Conservation (phyloP, 495 filamentous ascomycete genomes). For the Bacidia rubella region DNA sequence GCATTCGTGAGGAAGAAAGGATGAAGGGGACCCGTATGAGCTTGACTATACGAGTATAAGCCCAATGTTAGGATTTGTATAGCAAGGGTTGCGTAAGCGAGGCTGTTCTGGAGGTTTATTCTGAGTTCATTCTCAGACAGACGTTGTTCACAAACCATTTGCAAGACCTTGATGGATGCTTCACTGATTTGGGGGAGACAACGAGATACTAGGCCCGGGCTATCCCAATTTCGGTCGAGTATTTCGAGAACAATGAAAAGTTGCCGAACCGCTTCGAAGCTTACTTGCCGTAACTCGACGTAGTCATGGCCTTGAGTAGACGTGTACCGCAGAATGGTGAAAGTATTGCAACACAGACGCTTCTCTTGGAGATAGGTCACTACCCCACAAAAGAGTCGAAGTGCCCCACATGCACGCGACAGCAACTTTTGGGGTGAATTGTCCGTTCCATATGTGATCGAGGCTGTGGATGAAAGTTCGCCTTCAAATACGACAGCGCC, state of each 20-base stretch:
- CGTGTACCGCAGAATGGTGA: not conserved
- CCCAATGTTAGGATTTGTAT: not conserved
- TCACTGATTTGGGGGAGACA: not conserved
- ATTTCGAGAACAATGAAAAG: not conserved
- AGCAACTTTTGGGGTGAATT: not conserved
- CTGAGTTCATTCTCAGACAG: not conserved
- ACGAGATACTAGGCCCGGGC: not conserved
- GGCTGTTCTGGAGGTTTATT: not conserved
- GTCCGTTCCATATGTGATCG: not conserved
- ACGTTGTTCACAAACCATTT: not conserved
- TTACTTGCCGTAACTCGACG: not conserved
- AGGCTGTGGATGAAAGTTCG: not conserved
- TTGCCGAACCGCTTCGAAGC: not conserved
- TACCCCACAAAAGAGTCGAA: not conserved
- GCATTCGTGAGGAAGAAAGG: not conserved
- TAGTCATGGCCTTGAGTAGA: not conserved
- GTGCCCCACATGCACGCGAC: not conserved
- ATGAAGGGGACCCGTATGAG: not conserved
- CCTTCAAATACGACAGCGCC: not conserved
- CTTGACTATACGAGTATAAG: not conserved
- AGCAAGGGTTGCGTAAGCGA: not conserved
- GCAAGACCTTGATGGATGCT: not conserved
- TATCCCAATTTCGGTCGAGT: not conserved
- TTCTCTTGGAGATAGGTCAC: not conserved
- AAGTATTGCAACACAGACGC: not conserved